Percentiles rank a stretch among this genome's conserved stretches.
Conservation (phyloP, 805 yeast genomes). For the Candida ulmi region DNA sequence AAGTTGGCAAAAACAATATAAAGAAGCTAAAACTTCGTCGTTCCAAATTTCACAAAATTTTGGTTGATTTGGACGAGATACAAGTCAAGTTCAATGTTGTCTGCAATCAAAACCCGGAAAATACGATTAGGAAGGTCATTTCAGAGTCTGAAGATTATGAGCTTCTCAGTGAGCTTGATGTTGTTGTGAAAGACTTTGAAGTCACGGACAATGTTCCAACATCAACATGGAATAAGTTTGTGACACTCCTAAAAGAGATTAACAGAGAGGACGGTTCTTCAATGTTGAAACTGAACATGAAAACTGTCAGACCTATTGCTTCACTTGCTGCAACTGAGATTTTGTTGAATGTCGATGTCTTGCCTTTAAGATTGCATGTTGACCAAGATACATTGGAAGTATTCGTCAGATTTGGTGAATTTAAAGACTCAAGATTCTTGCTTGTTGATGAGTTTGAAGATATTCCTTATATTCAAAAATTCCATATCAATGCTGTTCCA, state of each 20-base stretch:
- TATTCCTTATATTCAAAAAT: conserved; percentile 59
- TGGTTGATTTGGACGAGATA: conserved; percentile 50
- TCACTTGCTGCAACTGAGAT: conserved; percentile 65
- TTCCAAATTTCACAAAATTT: conserved; percentile 54
- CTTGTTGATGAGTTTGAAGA: conserved; percentile 58
- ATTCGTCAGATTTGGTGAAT: conserved; percentile 71
- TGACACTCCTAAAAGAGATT: conserved; percentile 60
- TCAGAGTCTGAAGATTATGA: conserved; percentile 31
- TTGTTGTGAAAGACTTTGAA: conserved; percentile 50
- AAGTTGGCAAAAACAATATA: conserved; percentile 20
- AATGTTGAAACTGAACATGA: conserved; percentile 50
- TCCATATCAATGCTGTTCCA: conserved; percentile 53
- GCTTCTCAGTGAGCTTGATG: conserved; percentile 40
- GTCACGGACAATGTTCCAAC: conserved; percentile 75
- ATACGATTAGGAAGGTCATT: conserved; percentile 4
- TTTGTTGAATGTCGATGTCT: conserved; percentile 42
- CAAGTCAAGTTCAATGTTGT: conserved; percentile 40
- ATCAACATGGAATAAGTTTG: conserved; percentile 87
- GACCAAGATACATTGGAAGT: conserved; percentile 95
- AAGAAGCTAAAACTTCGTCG: conserved; percentile 56
- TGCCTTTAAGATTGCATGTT: conserved; percentile 78
- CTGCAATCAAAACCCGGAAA: conserved; percentile 42
- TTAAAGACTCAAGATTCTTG: conserved; percentile 64
- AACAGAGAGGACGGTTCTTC: conserved; percentile 64
- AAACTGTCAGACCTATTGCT: conserved; percentile 60